Evolutionary conservation across 441 rosid species (phyloP), one percentile per base, ranked within the genome.

Genomic region (Macaranga tanarius): DNA sequence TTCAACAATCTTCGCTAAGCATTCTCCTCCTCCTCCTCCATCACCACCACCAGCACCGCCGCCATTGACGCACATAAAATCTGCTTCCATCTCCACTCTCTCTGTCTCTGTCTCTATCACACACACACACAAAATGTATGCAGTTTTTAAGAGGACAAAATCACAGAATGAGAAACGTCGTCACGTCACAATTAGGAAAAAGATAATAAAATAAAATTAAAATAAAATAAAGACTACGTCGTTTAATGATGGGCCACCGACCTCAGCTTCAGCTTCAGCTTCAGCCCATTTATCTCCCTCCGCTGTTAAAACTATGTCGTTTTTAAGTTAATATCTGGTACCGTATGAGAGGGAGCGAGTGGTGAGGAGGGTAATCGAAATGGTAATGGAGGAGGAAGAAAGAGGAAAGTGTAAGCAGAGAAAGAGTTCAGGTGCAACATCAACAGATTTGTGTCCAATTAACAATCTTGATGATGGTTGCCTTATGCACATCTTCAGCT

Each of bases 401-500:
- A 61, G 56, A 52, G 45, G 60, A 52, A 70, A 57, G 56, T 28
- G 50, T 69, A 70, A 20, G 73, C 70, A 42, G 26, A 34, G 25
- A 42, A 40, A 72, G 67, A 77, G 79, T 15, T 40, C 5, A 0
- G 52, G 60, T 34, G 38, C 38, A 34, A 7, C 7, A 34, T 34
- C 38, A 34, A 34, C 38, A 22, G 48, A 81, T 28, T 70, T 75
- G 56, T 79, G 87, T 70, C 87, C 75, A 45, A 84, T 95, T 47
- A 92, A 86, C 85, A 88, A 75, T 83, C 95, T 95, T n/a, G 99
- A 95, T 77, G 99, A 95, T 85, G 98, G 97, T 40, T 90, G 96
- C 75, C 98, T 95, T 70, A 93, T 95, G 99, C 99, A 90, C 80
- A 88, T 95, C 81, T 86, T 95, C 87, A 95, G 96, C 85, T 93